phyloP scores from a whole-genome alignment of 306 rosid species.

The Astragalus membranaceus region DNA sequence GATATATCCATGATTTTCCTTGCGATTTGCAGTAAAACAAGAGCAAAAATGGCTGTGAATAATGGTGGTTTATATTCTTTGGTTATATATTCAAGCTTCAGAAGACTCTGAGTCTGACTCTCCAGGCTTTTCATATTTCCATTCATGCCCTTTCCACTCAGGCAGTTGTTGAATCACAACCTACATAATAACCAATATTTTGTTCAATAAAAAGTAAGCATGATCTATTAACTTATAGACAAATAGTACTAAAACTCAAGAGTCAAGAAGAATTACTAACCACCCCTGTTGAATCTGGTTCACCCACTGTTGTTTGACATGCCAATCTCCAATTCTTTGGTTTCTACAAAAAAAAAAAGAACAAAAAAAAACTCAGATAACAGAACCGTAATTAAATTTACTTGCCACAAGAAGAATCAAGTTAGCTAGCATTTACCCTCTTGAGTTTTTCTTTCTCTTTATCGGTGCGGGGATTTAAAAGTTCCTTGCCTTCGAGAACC shows the following conservation, averaged over 20 bases:
- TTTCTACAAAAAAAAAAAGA: slow-evolving; percentile 44
- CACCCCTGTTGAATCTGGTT: slow-evolving; percentile 68
- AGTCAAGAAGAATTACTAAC: slow-evolving; percentile 36
- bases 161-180: slow-evolving; percentile 79
- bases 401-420: not conserved
- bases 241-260: not conserved
- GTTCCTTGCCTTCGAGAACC: slow-evolving; percentile 75
- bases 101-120: slow-evolving; percentile 21
- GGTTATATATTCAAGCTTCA: not conserved
- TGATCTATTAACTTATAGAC: not conserved
- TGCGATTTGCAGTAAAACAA: not conserved
- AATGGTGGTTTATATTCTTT: not conserved
- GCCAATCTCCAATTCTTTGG: slow-evolving; percentile 96
- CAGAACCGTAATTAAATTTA: not conserved
- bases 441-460: slow-evolving; percentile 70
- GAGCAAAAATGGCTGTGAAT: not conserved
- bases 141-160: slow-evolving; percentile 92
- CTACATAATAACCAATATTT: slow-evolving; percentile 34
- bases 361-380: not conserved
- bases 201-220: not conserved
- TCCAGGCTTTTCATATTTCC: slow-evolving; percentile 44
- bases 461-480: slow-evolving; percentile 69
- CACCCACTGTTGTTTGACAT: slow-evolving; percentile 82
- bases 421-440: slow-evolving; percentile 33
- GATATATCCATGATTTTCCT: not conserved